phyloP scores from a whole-genome alignment of 1,284 basidiomycete species.

The Cystobasidium slooffiae region DNA sequence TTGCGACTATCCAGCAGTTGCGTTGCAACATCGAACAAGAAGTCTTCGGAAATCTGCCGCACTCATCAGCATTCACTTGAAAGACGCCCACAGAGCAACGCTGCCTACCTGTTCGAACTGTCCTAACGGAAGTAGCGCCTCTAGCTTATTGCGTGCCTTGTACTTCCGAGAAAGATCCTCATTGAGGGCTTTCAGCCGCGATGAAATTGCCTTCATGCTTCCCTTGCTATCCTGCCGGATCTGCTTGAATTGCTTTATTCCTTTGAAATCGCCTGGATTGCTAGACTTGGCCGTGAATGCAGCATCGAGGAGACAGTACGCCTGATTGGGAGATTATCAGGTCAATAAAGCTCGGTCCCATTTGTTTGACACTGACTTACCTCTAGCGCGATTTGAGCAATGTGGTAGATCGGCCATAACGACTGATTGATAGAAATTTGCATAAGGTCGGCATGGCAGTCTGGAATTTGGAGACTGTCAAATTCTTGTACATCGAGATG shows the following conservation, averaged over 20 bases:
- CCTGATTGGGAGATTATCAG: conserved; percentile 24
- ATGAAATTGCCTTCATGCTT: conserved; percentile 26
- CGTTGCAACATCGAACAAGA: conserved; percentile 27
- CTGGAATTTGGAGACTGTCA: conserved; percentile 22
- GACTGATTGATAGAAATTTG: conserved; percentile 52
- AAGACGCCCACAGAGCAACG: too few species aligned
- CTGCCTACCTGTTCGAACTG: conserved; percentile 24
- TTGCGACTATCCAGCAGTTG: conserved; percentile 37
- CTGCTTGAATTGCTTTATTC: conserved; percentile 40
- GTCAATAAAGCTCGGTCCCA: not conserved
- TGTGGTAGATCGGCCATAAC: conserved; percentile 67
- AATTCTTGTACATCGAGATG: conserved; percentile 48
- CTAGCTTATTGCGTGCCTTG: conserved; percentile 28
- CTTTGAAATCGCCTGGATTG: conserved; percentile 23
- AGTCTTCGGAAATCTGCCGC: conserved; percentile 28
- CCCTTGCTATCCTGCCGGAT: conserved; percentile 37
- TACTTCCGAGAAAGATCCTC: conserved; percentile 29
- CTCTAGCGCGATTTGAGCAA: conserved; percentile 73
- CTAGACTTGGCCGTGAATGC: conserved; percentile 39
- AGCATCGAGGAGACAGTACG: conserved; percentile 49
- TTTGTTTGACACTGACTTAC: conserved; percentile 56
- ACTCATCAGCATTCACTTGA: not conserved
- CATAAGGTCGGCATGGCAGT: conserved; percentile 44
- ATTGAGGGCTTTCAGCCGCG: conserved; percentile 34
- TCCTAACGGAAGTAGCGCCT: conserved; percentile 18